Percentiles rank a stretch among this genome's conserved stretches.
Evolutionary conservation across 2,329 filamentous ascomycete genomes (phyloP).

Genomic region (Rhynchosporium agropyri): DNA sequence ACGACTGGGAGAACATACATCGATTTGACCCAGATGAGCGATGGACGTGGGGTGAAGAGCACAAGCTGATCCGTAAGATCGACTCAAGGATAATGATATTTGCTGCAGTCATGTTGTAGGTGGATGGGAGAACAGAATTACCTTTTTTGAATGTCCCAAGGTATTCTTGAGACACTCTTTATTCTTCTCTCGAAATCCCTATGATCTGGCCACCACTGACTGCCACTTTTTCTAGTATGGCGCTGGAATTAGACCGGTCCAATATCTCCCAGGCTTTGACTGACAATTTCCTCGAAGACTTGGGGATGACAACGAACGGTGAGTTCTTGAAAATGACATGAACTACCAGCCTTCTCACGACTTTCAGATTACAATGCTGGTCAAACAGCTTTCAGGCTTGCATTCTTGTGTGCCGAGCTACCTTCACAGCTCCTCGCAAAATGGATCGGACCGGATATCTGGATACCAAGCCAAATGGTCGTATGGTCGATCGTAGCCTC

Average conservation of each 20-base stretch:
- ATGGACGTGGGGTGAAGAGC: conserved; percentile 39
- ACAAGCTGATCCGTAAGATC: conserved; percentile 36
- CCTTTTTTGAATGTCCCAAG: no score
- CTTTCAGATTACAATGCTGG: conserved; percentile 52
- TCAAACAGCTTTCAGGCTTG: conserved; percentile 45
- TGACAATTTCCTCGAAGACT: conserved; percentile 56
- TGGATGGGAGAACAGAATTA: no score
- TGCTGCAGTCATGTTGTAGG: conserved; percentile 55
- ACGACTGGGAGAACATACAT: conserved; percentile 35
- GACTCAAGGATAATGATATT: conserved; percentile 43
- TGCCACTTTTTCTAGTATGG: conserved; percentile 45
- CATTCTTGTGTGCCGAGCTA: conserved; percentile 51
- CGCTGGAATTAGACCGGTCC: conserved; percentile 61
- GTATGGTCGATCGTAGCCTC: conserved; percentile 58
- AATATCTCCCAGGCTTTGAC: conserved; percentile 62
- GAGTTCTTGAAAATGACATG: conserved; percentile 5
- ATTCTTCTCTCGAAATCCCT: no score
- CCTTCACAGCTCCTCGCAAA: conserved; percentile 56
- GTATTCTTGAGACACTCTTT: no score
- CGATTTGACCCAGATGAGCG: conserved; percentile 36
- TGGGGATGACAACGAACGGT: conserved; percentile 50
- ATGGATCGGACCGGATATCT: conserved; percentile 55
- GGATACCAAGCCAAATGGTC: conserved; percentile 56
- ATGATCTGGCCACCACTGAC: no score
- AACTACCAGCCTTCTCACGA: neutral